Conservation (phyloP, 2,329 filamentous ascomycete genomes). For the Colletotrichum incanum region DNA sequence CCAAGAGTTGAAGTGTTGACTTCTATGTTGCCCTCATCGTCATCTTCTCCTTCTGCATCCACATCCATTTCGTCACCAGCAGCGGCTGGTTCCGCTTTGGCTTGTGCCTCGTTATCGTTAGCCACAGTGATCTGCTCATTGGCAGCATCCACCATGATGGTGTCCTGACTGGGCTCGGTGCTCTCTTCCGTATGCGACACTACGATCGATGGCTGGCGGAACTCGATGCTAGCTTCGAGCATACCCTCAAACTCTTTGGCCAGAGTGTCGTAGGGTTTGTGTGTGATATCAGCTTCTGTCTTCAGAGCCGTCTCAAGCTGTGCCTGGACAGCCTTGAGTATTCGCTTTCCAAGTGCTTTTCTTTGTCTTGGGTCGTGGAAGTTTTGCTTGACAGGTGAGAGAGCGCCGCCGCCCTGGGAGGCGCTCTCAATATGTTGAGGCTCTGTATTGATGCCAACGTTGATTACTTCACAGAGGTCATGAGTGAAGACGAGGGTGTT, state of each 20-base stretch:
- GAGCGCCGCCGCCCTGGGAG: constrained; percentile 58
- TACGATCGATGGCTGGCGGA: constrained; percentile 59
- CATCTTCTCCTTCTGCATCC: constrained; percentile 57
- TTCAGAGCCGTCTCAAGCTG: constrained; percentile 82
- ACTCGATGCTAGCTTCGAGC: constrained; percentile 77
- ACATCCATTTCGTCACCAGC: constrained; percentile 55
- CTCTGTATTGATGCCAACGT: constrained; percentile 65
- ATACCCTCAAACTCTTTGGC: constrained; percentile 82
- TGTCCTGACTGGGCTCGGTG: constrained; percentile 60
- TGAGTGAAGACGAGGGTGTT: constrained; percentile 71
- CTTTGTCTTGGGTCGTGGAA: constrained; percentile 83
- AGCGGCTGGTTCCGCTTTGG: constrained; percentile 52
- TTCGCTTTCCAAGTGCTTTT: constrained; percentile 89
- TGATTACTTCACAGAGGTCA: constrained; percentile 70
- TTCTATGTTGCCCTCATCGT: constrained; percentile 60
- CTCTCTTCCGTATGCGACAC: constrained; percentile 55
- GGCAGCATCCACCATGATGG: constrained; percentile 68
- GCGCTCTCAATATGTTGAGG: constrained; percentile 49
- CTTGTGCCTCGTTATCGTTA: constrained; percentile 47
- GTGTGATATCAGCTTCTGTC: constrained; percentile 86
- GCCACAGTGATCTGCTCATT: constrained; percentile 64
- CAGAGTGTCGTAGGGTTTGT: constrained; percentile 78
- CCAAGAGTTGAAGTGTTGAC: constrained; percentile 61
- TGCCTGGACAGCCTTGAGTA: constrained; percentile 86
- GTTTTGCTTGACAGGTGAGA: constrained; percentile 65